Percentiles rank a stretch among this genome's conserved stretches.
These are phyloP conservation scores for Boletus huronensis DNA, from an alignment of 768 basidiomycete genomes.

Conservation along the genomic window DNA sequence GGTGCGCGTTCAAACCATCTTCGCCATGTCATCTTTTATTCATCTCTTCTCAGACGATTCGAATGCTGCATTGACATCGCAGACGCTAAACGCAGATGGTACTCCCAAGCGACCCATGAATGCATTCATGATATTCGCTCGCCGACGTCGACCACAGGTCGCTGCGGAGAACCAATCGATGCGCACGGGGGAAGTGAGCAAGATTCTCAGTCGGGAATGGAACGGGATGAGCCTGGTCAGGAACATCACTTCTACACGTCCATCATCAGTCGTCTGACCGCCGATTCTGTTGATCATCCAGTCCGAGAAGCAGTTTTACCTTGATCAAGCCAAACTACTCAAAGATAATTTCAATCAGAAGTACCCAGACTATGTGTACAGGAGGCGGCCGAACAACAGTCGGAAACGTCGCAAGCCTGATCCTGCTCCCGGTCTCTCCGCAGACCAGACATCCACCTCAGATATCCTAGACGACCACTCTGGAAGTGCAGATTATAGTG, in stretches of 20 bases:
- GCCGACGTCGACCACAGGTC: slow-evolving; percentile 77
- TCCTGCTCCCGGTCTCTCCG: slow-evolving; percentile 24
- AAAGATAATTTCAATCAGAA: slow-evolving; percentile 84
- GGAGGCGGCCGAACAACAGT: slow-evolving; percentile 83
- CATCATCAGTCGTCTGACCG: slow-evolving; percentile 14
- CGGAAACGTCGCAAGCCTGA: slow-evolving; percentile 57
- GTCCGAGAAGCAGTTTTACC: slow-evolving; percentile 84
- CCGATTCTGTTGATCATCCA: slow-evolving; percentile 26
- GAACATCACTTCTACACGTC: slow-evolving; percentile 8
- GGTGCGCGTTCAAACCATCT: slow-evolving; percentile 32
- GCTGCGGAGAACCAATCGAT: slow-evolving; percentile 84
- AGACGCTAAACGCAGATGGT: slow-evolving; percentile 81
- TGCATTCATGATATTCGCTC: slow-evolving; percentile 91
- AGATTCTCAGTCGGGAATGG: slow-evolving; percentile 86
- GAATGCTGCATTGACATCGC: slow-evolving; percentile 57
- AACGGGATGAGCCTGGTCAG: slow-evolving; percentile 71
- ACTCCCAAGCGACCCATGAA: slow-evolving; percentile 92
- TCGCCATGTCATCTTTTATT: slow-evolving; percentile 14
- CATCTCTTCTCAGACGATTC: slow-evolving; percentile 34
- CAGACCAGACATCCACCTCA: slow-evolving; percentile 28
- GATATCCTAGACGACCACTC: slow-evolving; percentile 35
- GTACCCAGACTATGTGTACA: slow-evolving; percentile 89
- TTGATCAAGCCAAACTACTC: slow-evolving; percentile 79
- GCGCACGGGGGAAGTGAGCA: slow-evolving; percentile 89
- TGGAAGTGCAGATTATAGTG: slow-evolving; percentile 32